A percentile compares a stretch with the other conserved stretches of the same genome.
Evolutionary conservation across 257 asterid species (phyloP).

Genomic region (Dorcoceras hygrometricum): DNA sequence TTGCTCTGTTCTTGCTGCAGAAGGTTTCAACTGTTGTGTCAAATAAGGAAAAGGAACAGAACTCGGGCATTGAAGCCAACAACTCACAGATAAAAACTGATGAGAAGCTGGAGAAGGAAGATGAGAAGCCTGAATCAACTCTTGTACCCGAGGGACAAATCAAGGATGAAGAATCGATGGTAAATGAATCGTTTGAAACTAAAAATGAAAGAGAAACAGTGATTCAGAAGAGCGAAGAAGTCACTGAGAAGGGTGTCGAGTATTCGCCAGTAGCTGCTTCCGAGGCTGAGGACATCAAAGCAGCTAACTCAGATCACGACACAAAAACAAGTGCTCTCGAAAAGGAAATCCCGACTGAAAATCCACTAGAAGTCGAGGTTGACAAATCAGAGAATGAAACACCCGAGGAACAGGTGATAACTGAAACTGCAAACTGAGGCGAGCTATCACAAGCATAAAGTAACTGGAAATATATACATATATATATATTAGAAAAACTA

Average conservation of each 20-base stretch:
- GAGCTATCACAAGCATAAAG: too few species aligned
- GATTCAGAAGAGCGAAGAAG: not conserved
- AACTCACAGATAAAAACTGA: conserved; percentile 15
- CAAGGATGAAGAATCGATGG: not conserved
- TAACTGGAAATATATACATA: too few species aligned
- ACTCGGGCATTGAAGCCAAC: conserved; percentile 15
- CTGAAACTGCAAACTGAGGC: too few species aligned
- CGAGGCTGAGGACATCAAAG: not conserved
- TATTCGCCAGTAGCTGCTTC: not conserved
- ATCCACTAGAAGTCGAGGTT: not conserved
- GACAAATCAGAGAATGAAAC: not conserved
- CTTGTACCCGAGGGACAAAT: not conserved
- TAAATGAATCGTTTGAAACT: not conserved
- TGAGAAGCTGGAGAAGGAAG: conserved; percentile 25
- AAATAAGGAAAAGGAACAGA: conserved; percentile 10
- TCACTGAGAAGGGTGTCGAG: not conserved
- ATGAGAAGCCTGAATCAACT: not conserved
- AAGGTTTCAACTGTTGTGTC: not conserved
- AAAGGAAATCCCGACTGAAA: not conserved
- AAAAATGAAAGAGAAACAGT: not conserved
- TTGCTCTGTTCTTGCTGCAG: not conserved
- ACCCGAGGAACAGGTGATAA: not conserved
- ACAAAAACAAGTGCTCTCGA: not conserved
- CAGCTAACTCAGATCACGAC: not conserved
- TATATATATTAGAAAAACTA: too few species aligned